Percentiles rank a stretch among this genome's conserved stretches.
Evolutionary conservation across 2,329 filamentous ascomycete genomes (phyloP).

Genomic region (Fonsecaea pedrosoi): DNA sequence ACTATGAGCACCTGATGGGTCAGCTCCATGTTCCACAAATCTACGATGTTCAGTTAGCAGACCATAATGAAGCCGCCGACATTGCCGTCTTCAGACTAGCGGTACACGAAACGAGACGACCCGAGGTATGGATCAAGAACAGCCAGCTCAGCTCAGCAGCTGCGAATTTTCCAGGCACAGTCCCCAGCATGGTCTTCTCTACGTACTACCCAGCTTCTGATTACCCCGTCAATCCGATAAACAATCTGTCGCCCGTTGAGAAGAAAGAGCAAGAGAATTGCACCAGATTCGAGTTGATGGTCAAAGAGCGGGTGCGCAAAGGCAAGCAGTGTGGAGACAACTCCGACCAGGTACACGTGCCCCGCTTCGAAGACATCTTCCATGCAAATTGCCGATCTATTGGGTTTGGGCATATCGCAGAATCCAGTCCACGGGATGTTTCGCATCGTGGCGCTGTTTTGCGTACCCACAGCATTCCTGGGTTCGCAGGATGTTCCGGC

Average conservation of each 20-base stretch:
- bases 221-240: neutral
- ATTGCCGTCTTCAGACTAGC: neutral
- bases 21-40: neutral
- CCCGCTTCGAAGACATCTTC: neutral
- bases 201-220: neutral
- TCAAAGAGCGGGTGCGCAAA: neutral
- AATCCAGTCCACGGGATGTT: neutral
- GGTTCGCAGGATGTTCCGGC: neutral
- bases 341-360: neutral
- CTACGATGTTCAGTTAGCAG: neutral
- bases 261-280: neutral
- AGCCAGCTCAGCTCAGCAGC: neutral
- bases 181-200: neutral
- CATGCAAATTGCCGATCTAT: neutral
- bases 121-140: neutral
- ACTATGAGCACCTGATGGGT: neutral
- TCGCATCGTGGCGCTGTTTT: neutral
- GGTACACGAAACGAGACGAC: neutral
- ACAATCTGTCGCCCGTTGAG: neutral
- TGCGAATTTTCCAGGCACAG: neutral
- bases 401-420: neutral
- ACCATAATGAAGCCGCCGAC: neutral
- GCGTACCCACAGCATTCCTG: neutral
- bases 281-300: neutral
- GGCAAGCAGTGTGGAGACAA: neutral